Base-by-base conservation (phyloP, 2,329 filamentous ascomycete species). In the Paracoccidioides brasiliensis region DNA sequence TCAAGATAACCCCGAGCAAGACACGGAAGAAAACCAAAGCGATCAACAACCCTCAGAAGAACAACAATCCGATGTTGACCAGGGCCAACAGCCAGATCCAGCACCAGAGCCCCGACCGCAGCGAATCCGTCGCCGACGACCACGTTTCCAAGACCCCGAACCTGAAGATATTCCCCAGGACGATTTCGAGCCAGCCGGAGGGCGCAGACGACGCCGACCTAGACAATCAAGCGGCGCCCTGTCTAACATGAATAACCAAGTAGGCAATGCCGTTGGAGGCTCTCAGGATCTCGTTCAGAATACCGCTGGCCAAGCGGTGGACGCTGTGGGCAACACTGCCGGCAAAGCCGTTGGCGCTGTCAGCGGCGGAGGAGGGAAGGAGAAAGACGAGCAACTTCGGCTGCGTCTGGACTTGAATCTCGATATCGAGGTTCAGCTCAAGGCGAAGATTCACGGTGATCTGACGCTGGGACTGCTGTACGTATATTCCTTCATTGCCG, bases 381-480 rank as follows among this genome's bases (percentile, higher is more conserved):
- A 77, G 51, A 76, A 80, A 52, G 72, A 80, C 57, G 84, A 89
- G 64, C 85, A 86, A 42, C 70, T 89, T 66, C 83, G 83, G 68
- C 70, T 90, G 66, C 80, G 83, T 41, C 73, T 93, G 28, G 88
- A 90, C 66, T 74, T 89, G 55, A 90, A 90, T 70, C 75, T 93
- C 56, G 88, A 93, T 62, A 79, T 93, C 52, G 88, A 93, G 70
- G 87, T 93, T 59, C 85, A 89, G 64, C 78, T 93, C 58, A 93
- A 93, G 77, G 88, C 88, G 22, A 84, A 85, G 70, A 90, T 93
- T 61, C 83, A 90, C 64, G 89, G 89, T 66, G 89, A 94, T 73
- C 72, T 94, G 60, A 90, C 87, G 38, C 71, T 93, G 61, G 85
- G 83, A 60, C 77, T 93, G 65, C 81, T 86, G 85, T 88, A 78